Conservation (phyloP, 2,329 filamentous ascomycete species). For the Colletotrichum nymphaeae region DNA sequence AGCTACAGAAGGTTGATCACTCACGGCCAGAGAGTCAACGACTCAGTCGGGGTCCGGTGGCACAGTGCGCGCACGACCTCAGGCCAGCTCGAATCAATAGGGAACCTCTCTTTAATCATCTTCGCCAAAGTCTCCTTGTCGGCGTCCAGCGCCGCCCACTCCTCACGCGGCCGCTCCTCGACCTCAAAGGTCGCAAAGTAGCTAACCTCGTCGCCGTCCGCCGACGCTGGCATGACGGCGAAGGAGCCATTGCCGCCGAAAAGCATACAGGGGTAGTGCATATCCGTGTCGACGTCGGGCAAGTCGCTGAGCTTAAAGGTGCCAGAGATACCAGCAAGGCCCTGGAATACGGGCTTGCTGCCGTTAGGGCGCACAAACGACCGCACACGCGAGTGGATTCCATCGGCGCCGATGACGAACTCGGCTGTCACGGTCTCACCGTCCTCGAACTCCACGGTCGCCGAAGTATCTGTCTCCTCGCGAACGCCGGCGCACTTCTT, state of each 20-base stretch:
- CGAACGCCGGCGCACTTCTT: constrained; percentile 53
- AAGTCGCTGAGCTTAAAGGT: not conserved
- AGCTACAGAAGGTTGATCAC: not conserved
- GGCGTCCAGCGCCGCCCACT: not conserved
- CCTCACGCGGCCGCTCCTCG: not conserved
- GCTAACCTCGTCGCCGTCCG: constrained; percentile 10
- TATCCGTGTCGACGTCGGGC: constrained; percentile 1
- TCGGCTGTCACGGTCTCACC: not conserved
- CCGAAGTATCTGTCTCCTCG: not conserved
- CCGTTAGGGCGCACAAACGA: not conserved
- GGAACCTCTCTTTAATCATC: not conserved
- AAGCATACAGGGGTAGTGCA: not conserved
- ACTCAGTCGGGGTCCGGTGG: not conserved
- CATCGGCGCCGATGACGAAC: not conserved
- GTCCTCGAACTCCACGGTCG: not conserved
- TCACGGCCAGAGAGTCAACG: not conserved
- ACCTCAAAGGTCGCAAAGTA: constrained; percentile 4
- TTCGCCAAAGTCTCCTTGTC: not conserved
- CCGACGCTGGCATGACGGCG: constrained; percentile 6
- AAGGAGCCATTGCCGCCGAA: constrained; percentile 7
- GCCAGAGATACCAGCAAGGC: not conserved
- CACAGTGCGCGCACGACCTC: not conserved
- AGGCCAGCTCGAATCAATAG: not conserved
- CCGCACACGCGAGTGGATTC: not conserved
- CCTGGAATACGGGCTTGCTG: not conserved